A percentile compares a stretch with the other conserved stretches of the same genome.
These are phyloP conservation scores for Fusarium nodosum DNA, from an alignment of 2,329 filamentous ascomycete species.

Conservation along the genomic window DNA sequence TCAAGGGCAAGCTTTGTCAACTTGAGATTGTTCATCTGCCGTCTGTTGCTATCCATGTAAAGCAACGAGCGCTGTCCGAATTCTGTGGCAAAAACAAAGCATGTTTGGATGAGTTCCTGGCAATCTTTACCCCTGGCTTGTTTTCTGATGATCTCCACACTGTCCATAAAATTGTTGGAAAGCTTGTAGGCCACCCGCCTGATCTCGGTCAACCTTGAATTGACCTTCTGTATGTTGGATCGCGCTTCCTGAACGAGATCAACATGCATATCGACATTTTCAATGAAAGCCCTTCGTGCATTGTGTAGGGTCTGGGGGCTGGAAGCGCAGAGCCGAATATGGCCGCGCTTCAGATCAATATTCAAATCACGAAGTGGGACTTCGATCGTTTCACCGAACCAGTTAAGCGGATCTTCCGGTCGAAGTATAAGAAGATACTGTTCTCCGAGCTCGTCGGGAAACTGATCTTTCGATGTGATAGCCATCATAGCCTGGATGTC, in stretches of 20 bases:
- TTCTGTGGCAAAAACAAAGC: constrained; percentile 98
- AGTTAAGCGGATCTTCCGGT: constrained; percentile 82
- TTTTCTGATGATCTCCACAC: constrained; percentile 89
- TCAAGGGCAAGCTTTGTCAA: constrained; percentile 93
- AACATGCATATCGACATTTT: constrained; percentile 84
- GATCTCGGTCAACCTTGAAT: constrained; percentile 90
- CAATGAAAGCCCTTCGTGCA: constrained; percentile 82
- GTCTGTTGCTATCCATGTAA: constrained; percentile 95
- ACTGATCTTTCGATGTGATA: constrained; percentile 69
- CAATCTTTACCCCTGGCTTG: constrained; percentile 89
- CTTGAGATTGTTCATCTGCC: constrained; percentile 97
- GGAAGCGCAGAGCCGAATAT: constrained; percentile 88
- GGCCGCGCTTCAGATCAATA: constrained; percentile 87
- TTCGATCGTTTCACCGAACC: constrained; percentile 83
- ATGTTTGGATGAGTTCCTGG: constrained; percentile 96
- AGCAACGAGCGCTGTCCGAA: constrained; percentile 95
- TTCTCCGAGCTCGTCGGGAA: constrained; percentile 79
- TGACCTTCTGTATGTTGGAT: constrained; percentile 93
- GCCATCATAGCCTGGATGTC: constrained; percentile 90
- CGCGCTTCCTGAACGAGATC: constrained; percentile 92
- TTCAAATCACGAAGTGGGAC: constrained; percentile 81
- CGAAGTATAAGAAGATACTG: constrained; percentile 85
- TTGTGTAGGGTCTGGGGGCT: constrained; percentile 84
- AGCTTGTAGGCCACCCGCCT: constrained; percentile 96
- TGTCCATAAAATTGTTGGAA: constrained; percentile 98